Evolutionary conservation across 148 eudicot species (phyloP), one percentile per base, ranked within the genome.

Genomic region (Persicaria maculosa): DNA sequence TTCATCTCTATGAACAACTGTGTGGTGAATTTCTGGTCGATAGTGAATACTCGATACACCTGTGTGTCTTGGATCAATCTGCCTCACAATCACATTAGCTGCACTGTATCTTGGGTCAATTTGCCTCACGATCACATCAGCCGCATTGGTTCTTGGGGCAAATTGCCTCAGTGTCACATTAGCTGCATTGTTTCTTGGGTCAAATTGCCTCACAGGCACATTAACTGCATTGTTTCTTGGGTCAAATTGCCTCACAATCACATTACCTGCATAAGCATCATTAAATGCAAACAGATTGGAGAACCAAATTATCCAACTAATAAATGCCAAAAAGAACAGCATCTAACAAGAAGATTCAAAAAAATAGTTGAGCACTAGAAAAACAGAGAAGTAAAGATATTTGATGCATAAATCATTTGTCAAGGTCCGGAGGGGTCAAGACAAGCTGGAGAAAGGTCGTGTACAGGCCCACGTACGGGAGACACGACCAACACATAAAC

Each of bases 51-150:
- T 31, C 40, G 40, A 31, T 31, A 31, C 40, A 31, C 40, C 40
- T 31, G 40, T 78, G 76, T 53, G 72, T 71, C 74, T 69, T 50
- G 55, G 78, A 71, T 80, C 84, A 74, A 74, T 77, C 72, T 57
- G 74, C 80, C 74, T 81, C 54, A 12, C 9, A 12, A 48, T 5
- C 52, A 46, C 10, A 14, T 68, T 47, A 74, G 79, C 80, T 80
- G 44, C 40, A 48, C 12, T 48, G 20, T 44, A 40, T 47, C 72
- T 20, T 40, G 5, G 45, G 11, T 64, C 12, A 17, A 64, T 9
- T 48, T 48, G 52, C 52, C 52, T 48, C 11, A 3, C 9, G 8
- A 48, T 48, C 52, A 48, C 52, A 48, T 12, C 12, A 48, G 52
- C 11, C 9, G 52, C 52, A 72, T 44, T 78, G 76, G 48, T 74